Evolutionary conservation across 331 rosid genomes (phyloP).

Genomic region (Stylosanthes scabra): DNA sequence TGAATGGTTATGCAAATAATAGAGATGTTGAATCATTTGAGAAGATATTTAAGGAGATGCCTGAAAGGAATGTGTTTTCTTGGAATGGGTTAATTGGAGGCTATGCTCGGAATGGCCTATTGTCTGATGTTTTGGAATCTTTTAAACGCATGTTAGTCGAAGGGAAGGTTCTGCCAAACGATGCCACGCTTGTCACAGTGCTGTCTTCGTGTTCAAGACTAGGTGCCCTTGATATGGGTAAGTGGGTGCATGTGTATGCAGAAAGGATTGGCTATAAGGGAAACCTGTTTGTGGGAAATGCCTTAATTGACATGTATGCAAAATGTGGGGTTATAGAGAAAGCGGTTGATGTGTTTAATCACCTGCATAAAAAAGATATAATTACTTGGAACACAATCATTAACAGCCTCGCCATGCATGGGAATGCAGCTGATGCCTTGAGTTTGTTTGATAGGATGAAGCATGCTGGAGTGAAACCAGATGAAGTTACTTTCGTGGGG

Average conservation of each 20-base stretch:
- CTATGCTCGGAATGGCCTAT: slow-evolving; percentile 41
- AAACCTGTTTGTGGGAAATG: slow-evolving; percentile 67
- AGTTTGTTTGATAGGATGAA: slow-evolving; percentile 50
- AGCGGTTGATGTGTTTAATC: slow-evolving; percentile 58
- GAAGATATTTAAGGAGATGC: slow-evolving; percentile 49
- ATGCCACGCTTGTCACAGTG: slow-evolving; percentile 49
- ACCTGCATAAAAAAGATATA: slow-evolving; percentile 59
- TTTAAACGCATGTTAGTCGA: slow-evolving; percentile 48
- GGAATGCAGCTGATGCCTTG: slow-evolving; percentile 48
- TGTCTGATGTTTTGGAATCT: slow-evolving; percentile 37
- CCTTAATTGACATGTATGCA: slow-evolving; percentile 80
- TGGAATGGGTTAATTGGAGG: slow-evolving; percentile 58
- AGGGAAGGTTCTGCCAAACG: slow-evolving; percentile 46
- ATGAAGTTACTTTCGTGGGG: slow-evolving; percentile 52
- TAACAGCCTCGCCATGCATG: slow-evolving; percentile 64
- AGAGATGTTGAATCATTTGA: slow-evolving; percentile 42
- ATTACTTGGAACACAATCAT: slow-evolving; percentile 80
- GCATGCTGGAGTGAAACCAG: slow-evolving; percentile 47
- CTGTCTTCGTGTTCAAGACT: slow-evolving; percentile 50
- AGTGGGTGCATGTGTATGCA: slow-evolving; percentile 56
- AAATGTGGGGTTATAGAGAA: slow-evolving; percentile 75
- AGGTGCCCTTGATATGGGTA: slow-evolving; percentile 62
- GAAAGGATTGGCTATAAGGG: slow-evolving; percentile 46
- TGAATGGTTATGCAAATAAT: slow-evolving; percentile 66
- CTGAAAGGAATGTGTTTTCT: slow-evolving; percentile 51